Percentiles rank a stretch among this genome's conserved stretches.
These are phyloP conservation scores for Boletus semigastroideus DNA, from an alignment of 1,284 basidiomycete genomes.

Conservation along the genomic window DNA sequence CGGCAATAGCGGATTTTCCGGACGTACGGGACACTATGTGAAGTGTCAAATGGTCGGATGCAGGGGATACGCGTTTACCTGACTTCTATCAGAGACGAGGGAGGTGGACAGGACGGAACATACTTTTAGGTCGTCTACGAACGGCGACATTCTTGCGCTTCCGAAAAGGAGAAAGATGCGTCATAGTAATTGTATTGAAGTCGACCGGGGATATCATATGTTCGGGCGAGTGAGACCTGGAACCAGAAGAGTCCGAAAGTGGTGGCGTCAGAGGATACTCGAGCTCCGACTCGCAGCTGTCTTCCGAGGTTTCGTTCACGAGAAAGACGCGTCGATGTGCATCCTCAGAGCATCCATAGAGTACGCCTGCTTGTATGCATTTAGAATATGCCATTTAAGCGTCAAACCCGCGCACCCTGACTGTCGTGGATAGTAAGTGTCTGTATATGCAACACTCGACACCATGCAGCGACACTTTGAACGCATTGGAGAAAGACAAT, in stretches of 20 bases:
- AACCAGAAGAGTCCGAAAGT: slow-evolving; percentile 63
- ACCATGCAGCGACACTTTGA: slow-evolving; percentile 57
- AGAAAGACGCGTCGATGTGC: slow-evolving; percentile 39
- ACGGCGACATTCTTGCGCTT: slow-evolving; percentile 29
- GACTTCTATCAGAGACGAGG: slow-evolving; percentile 10
- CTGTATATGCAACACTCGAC: slow-evolving; percentile 53
- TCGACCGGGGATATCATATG: slow-evolving; percentile 27
- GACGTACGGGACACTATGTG: slow-evolving; percentile 47
- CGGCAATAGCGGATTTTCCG: slow-evolving; percentile 52
- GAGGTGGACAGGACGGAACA: slow-evolving; percentile 3
- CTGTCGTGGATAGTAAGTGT: slow-evolving; percentile 69
- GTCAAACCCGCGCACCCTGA: slow-evolving; percentile 47
- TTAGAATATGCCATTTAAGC: slow-evolving; percentile 5
- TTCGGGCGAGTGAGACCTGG: slow-evolving; percentile 57
- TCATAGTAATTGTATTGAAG: slow-evolving; percentile 41
- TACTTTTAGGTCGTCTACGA: slow-evolving; percentile 25
- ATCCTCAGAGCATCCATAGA: slow-evolving; percentile 42
- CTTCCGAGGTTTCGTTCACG: slow-evolving; percentile 32
- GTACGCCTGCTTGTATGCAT: slow-evolving; percentile 41
- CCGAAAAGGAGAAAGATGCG: slow-evolving; percentile 12
- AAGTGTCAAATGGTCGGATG: slow-evolving; percentile 35
- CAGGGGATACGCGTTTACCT: slow-evolving; percentile 9
- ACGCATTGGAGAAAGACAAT: slow-evolving; percentile 50
- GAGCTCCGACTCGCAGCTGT: slow-evolving; percentile 51
- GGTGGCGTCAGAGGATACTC: slow-evolving; percentile 74